Evolutionary conservation across 2,329 filamentous ascomycete species (phyloP), one percentile per base, ranked within the genome.

Genomic region (Gyromitra esculenta): DNA sequence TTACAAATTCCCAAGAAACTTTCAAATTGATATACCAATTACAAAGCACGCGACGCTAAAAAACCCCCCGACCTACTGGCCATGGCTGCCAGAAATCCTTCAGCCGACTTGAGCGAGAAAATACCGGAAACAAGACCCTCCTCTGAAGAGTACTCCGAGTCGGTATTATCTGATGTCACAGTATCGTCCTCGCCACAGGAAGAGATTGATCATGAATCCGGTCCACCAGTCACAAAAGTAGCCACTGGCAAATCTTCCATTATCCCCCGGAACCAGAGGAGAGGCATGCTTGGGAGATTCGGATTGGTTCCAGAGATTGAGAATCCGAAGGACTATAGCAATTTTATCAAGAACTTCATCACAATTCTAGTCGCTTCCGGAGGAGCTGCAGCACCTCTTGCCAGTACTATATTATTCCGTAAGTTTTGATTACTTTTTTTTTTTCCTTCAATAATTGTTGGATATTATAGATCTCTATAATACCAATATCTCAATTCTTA

Each of bases 361-460:
- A 97, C 94, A 0, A 86, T 89, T 45, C 88, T 95, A 62, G 88
- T 97, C 59, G 91, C 93, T 1, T 82, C 94, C 15, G 93, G 93
- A 1, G 93, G 89, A 1, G 89, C 91, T 13, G 91, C 89, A 0
- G 93, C 91, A 0, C 94, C 94, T 0, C 89, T 97, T 85, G 94
- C 94, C 0, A 94, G 92, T 37, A 89, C 91, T 1, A 94, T 97
- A 70, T 90, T 97, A 73, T 91, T 95, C 80, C 93, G 91, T 92
- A 84, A 84, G 90, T 86, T 35, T 31, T 31, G 0, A 31, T 31
- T 31, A 31, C 2, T 4, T 3, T 31, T 31, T 31, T 3, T 31
- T 31, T 3, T 31, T 31, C 4, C 4, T 31, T 31, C 0, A 31
- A 31, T 11, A 5, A 13, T 7, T 43, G 9, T 35, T 6, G 41